Evolutionary conservation across 805 yeast species (phyloP), one percentile per base, ranked within the genome.

Genomic region (Wickerhamiella parazyma): DNA sequence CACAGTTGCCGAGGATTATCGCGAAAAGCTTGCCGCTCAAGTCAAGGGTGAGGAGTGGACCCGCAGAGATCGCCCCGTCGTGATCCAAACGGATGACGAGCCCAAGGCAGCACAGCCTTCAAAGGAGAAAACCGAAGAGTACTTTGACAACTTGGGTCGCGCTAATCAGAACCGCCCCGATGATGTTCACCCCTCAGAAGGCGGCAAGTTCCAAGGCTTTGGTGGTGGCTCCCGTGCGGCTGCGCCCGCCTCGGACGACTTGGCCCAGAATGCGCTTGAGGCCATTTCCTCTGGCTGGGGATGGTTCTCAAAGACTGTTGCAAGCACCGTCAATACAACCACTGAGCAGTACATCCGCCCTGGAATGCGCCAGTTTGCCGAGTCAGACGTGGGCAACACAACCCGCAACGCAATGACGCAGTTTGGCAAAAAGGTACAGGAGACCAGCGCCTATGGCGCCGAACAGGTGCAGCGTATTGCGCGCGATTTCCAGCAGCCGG

Each of bases 201-300:
- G 97, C 49, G 97, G 96, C 41, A 81, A 78, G 58, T 87, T 78
- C 59, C 78, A 75, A 49, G 97, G 97, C 1, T 87, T 89, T 64
- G 97, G 97, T 29, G 84, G 87, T 3, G 69, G 66, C 20, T 57
- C 53, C 38, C 33, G 51, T 33, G 18, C 49, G 12, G 26, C 48
- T 7, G 17, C 35, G 16, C 25, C 36, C 4, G 77, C 7, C 61
- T 74, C 29, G 57, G 38, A 79, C 8, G 70, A 71, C 1, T 70
- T 84, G 54, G 52, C 55, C 1, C 28, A 49, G 4, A 97, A 91
- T 59, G 97, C 98, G 5, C 53, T 87, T 42, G 94, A 94, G n/a
- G 80, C 96, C 0, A 70, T 91, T 43, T 62, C 83, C 33, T 84
- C 78, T 62, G 97, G 98, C 18, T 91, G 97, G 95, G 87, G 94